Base-by-base conservation (phyloP, 2,329 filamentous ascomycete genomes). In the Cadophora malorum region DNA sequence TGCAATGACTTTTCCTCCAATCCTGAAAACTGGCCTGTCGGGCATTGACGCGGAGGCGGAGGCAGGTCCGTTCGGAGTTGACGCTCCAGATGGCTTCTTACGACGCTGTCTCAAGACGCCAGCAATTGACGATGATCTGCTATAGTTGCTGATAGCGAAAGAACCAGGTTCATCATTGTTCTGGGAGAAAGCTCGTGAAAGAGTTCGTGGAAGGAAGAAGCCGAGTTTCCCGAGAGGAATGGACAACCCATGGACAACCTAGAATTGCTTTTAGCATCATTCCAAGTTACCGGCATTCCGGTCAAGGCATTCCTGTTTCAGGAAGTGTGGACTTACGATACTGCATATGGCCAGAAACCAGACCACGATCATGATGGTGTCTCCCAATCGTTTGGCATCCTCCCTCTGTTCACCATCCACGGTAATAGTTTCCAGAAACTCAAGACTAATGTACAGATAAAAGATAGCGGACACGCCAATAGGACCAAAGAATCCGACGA, bases 401-500 rank as follows among this genome's bases (percentile, higher is more conserved):
- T 84, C 82, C 33, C 92, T 84, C 16, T 87, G 80, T 38, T 84
- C 76, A 0, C 87, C 89, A 63, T 91, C 81, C 8, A 88, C 85
- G 0, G 84, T 86, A n/a, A 87, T 75, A 1, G 68, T 80, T 35
- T 78, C 80, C 61, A 97, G 82, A 69, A 94, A 97, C 28, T 97
- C 92, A 0, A 92, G 79, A 50, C 87, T 90, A 69, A 97, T 83
- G 75, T 94, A 96, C 6, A 97, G 84, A 77, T 97, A 97, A 78
- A 97, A 97, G 23, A 97, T 86, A 0, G 93, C 94, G 19, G 92
- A 93, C 1, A 97, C 94, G 2, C 95, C 94, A 66, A 97, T 94
- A 0, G 94, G 94, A 0, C 94, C 94, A 72, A 97, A 97, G 81
- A 97, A 97, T 0, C 94, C 94, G 8, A 96, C 92, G 75, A 97